Conservation (phyloP, 768 basidiomycete species). For the Tulasnella sp. region DNA sequence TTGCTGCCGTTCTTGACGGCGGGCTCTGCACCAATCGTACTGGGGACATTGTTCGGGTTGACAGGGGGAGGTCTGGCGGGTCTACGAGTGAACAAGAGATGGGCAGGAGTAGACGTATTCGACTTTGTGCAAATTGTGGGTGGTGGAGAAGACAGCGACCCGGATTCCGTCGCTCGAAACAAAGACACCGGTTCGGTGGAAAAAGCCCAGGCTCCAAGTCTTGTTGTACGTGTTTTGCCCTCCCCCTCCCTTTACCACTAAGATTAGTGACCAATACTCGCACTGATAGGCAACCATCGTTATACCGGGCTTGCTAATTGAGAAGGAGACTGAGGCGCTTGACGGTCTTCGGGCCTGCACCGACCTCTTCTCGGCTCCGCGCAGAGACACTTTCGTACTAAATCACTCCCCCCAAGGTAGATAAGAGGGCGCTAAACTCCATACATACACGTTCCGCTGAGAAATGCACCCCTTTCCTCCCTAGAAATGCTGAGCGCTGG, state of each 20-base stretch:
- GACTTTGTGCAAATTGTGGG: constrained; percentile 47
- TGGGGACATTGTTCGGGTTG: constrained; percentile 49
- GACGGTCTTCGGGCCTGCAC: constrained; percentile 17
- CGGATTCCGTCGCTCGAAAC: not conserved
- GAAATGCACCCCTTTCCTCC: not conserved
- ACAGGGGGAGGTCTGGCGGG: constrained; percentile 49
- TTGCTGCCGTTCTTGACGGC: constrained; percentile 46
- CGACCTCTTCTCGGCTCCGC: constrained; percentile 44
- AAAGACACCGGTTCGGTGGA: constrained; percentile 33
- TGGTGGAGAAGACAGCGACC: constrained; percentile 39
- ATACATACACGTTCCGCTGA: not conserved
- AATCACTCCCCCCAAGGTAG: constrained; percentile 35
- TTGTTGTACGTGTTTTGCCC: constrained; percentile 12
- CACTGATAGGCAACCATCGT: constrained; percentile 45
- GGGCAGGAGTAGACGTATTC: constrained; percentile 49
- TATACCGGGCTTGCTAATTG: constrained; percentile 49
- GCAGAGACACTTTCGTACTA: constrained; percentile 48
- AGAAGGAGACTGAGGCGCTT: constrained; percentile 44
- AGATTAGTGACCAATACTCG: not conserved
- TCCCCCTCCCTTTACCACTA: not conserved
- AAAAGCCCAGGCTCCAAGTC: constrained; percentile 32
- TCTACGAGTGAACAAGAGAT: constrained; percentile 44
- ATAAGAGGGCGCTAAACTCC: constrained; percentile 19
- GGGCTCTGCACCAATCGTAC: constrained; percentile 45
- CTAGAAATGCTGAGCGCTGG: constrained; percentile 43